Evolutionary conservation across 371 early-diverging fungal genomes (phyloP).

Genomic region (Mortierella sp.): DNA sequence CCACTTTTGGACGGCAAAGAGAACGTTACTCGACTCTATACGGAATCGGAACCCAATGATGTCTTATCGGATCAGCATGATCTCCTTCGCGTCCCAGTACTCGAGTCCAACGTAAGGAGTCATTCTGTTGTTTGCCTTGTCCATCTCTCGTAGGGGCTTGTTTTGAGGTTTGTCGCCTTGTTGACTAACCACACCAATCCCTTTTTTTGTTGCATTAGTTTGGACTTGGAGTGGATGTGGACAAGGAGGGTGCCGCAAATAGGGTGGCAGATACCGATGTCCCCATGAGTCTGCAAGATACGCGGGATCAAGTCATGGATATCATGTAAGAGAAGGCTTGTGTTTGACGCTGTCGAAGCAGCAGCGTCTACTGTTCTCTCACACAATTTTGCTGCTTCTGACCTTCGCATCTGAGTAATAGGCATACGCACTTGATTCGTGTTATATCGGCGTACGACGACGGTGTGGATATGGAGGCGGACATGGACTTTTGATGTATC

Average conservation of each 20-base stretch:
- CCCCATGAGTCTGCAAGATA: slow-evolving; percentile 8
- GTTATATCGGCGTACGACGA: slow-evolving; percentile 24
- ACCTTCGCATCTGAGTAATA: background rate
- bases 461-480: background rate
- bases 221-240: background rate
- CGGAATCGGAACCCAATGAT: background rate
- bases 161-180: background rate
- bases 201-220: background rate
- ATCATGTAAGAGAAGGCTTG: slow-evolving; percentile 18
- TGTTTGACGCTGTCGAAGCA: background rate
- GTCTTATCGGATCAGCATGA: background rate
- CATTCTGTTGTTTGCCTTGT: background rate
- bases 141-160: background rate
- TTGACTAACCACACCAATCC: background rate
- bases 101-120: background rate
- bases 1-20: slow-evolving; percentile 49
- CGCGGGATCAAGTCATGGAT: slow-evolving; percentile 23
- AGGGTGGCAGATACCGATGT: background rate
- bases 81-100: background rate
- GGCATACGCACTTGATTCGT: slow-evolving; percentile 28
- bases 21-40: slow-evolving; percentile 32
- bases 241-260: background rate
- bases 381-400: background rate
- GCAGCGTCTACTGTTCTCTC: background rate
- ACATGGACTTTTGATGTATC: background rate